These are phyloP conservation scores for Microsporum ferrugineum DNA, from an alignment of 2,329 filamentous ascomycete species.

Conservation along the genomic window DNA sequence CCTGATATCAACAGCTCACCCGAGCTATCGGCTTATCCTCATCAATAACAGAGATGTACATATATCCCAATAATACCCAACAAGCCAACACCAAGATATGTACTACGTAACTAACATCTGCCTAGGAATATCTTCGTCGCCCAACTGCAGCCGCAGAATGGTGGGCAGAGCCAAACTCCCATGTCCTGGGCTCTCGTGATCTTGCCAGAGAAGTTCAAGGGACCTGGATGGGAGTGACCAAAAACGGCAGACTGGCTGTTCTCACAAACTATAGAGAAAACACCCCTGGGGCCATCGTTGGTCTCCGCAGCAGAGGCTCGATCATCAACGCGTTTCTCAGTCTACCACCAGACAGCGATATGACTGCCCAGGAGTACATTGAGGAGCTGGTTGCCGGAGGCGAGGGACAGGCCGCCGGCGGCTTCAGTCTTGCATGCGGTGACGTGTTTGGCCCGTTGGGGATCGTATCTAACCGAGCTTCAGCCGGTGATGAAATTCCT, in stretches of 20 bases:
- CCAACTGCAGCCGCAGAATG: constrained; percentile 49
- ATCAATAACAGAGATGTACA: constrained; percentile 64
- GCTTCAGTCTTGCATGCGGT: constrained; percentile 53
- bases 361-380: constrained; percentile 42
- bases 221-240: constrained; percentile 54
- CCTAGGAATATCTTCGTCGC: constrained; percentile 50
- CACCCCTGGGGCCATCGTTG: constrained; percentile 35
- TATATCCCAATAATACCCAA: background rate
- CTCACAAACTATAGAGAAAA: constrained; percentile 54
- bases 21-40: constrained; percentile 61
- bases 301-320: constrained; percentile 43
- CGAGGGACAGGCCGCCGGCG: constrained; percentile 44
- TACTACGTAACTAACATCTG: background rate
- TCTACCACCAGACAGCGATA: constrained; percentile 27
- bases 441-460: constrained; percentile 43
- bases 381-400: constrained; percentile 44
- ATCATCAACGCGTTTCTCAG: constrained; percentile 52
- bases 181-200: constrained; percentile 52
- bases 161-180: constrained; percentile 46
- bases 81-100: background rate
- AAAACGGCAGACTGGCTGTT: constrained; percentile 49
- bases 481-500: constrained; percentile 39
- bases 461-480: constrained; percentile 52
- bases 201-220: constrained; percentile 48
- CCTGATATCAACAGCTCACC: constrained; percentile 63